phyloP scores from a whole-genome alignment of 129 eudicot species.

The Chrysanthemum lavandulifolium region DNA sequence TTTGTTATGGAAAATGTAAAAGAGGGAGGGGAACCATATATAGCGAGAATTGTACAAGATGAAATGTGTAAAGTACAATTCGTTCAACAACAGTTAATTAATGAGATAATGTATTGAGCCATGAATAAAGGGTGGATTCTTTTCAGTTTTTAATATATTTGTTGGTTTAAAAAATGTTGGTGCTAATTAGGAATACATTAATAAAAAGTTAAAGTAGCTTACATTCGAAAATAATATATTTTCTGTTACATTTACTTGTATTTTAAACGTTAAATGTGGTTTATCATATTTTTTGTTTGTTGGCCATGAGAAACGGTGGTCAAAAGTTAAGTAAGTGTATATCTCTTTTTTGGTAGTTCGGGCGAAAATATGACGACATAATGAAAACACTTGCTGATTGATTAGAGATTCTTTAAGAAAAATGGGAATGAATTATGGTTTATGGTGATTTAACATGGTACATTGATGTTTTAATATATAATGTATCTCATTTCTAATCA shows the following conservation, averaged over 20 bases:
- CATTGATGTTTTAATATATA: too few species aligned
- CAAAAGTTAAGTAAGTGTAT: not conserved
- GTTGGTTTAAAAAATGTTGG: not conserved
- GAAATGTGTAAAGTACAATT: constrained; percentile 11
- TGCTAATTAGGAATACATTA: not conserved
- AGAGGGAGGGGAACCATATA: constrained; percentile 16
- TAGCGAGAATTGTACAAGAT: constrained; percentile 27
- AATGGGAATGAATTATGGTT: too few species aligned
- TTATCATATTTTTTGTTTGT: not conserved
- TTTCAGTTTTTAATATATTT: not conserved
- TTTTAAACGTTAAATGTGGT: not conserved
- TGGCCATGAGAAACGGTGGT: not conserved
- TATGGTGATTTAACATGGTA: too few species aligned
- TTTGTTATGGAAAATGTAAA: constrained; percentile 23
- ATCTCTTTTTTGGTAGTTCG: not conserved
- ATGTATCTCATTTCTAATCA: too few species aligned
- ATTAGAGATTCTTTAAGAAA: too few species aligned
- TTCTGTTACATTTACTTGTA: not conserved
- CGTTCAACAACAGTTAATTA: constrained; percentile 18
- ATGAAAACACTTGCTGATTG: not conserved
- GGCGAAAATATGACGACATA: constrained; percentile 13
- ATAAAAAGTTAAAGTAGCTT: not conserved
- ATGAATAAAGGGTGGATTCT: constrained; percentile 23
- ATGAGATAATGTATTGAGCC: constrained; percentile 31
- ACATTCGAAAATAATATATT: not conserved